Conservation (phyloP, 208 protist species). For the Naegleria fowleri region DNA sequence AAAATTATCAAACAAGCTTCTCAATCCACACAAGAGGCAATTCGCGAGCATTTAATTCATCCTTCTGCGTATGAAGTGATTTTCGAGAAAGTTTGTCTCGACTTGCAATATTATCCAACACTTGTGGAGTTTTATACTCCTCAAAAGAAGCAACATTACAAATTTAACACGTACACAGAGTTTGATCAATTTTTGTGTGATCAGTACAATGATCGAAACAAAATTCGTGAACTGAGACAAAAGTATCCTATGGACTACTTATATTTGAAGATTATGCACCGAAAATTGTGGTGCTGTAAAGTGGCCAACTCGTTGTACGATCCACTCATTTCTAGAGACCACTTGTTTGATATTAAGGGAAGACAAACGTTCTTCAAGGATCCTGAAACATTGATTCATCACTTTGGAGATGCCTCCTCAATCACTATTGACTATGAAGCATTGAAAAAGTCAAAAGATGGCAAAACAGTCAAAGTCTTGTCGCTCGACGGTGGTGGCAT, state of each 20-base stretch:
- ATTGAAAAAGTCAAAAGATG: neutral
- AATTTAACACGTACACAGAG: neutral
- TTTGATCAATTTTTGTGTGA: neutral
- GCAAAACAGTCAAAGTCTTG: neutral
- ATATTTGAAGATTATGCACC: neutral
- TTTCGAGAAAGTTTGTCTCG: neutral
- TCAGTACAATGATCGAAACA: neutral
- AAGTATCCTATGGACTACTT: neutral
- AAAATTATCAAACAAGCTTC: neutral
- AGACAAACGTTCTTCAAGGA: neutral
- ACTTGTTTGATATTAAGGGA: neutral
- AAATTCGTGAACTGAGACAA: neutral
- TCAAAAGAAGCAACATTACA: neutral
- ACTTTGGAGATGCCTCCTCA: neutral
- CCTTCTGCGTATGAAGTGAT: neutral
- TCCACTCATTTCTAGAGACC: neutral
- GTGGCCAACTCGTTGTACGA: neutral
- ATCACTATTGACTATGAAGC: neutral
- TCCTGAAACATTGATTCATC: neutral
- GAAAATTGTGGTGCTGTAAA: neutral
- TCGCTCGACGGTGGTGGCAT: slow-evolving; percentile 24
- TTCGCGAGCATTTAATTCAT: neutral
- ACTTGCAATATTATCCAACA: neutral
- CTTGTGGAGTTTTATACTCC: neutral
- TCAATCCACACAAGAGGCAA: neutral